Conservation (phyloP, 495 filamentous ascomycete species). For the Hypoxylon lenormandii region DNA sequence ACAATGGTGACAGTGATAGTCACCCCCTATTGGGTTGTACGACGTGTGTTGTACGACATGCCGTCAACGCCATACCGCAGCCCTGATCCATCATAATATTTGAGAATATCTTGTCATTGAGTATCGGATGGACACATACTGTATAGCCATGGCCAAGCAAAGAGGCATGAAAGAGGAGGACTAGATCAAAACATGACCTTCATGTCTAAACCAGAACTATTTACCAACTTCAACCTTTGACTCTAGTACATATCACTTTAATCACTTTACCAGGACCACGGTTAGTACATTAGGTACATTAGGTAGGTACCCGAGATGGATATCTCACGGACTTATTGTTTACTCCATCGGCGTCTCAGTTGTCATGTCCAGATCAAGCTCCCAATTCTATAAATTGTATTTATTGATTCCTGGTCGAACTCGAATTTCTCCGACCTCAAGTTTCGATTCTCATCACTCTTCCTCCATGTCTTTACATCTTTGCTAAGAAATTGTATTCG, state of each 20-base stretch:
- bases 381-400: constrained; percentile 24
- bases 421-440: neutral
- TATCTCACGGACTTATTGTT: constrained; percentile 30
- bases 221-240: too few relatives aligned
- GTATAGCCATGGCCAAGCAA: neutral
- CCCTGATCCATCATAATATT: neutral
- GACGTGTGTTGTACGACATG: neutral
- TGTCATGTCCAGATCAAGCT: constrained; percentile 19
- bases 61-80: neutral
- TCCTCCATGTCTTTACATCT: neutral
- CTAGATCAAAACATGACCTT: neutral
- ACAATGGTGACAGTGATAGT: too few relatives aligned
- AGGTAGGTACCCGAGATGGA: constrained; percentile 6
- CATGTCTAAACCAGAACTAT: constrained; percentile 7
- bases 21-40: too few relatives aligned
- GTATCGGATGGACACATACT: too few relatives aligned
- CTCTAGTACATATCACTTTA: neutral
- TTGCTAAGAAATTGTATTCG: neutral
- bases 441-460: constrained; percentile 1
- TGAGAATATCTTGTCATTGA: neutral
- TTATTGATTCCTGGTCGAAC: constrained; percentile 13
- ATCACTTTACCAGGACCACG: constrained; percentile 10
- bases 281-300: neutral
- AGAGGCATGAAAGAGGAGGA: neutral
- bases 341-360: constrained; percentile 16